These are phyloP conservation scores for Torrubiella hemipterigena DNA, from an alignment of 2,329 filamentous ascomycete species.

Conservation along the genomic window DNA sequence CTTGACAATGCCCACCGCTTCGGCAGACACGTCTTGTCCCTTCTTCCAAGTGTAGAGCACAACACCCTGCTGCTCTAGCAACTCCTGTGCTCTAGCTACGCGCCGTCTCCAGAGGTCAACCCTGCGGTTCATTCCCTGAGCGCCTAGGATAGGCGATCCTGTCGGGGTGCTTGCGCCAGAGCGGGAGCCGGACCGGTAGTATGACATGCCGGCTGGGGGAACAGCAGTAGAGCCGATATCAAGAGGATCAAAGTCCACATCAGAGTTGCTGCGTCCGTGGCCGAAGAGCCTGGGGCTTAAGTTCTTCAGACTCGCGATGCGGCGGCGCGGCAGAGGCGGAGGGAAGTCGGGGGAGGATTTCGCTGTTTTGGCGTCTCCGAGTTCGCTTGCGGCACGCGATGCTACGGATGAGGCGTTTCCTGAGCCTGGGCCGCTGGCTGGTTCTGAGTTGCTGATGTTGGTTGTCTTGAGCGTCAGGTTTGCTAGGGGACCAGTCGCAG, in stretches of 20 bases:
- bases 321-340: constrained; percentile 34
- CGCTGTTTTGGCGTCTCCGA: constrained; percentile 4
- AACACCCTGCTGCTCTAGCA: constrained; percentile 53
- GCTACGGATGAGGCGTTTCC: not conserved
- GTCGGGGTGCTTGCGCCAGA: constrained; percentile 21
- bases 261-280: constrained; percentile 24
- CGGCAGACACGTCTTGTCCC: constrained; percentile 56
- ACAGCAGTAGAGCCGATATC: constrained; percentile 16
- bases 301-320: constrained; percentile 21
- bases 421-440: constrained; percentile 1
- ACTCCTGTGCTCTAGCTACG: constrained; percentile 51
- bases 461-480: constrained; percentile 5
- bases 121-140: constrained; percentile 46
- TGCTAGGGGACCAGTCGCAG: constrained; percentile 11
- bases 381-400: constrained; percentile 7
- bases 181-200: constrained; percentile 15
- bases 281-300: constrained; percentile 18
- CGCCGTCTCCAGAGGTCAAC: constrained; percentile 61
- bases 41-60: constrained; percentile 61
- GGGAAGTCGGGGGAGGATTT: constrained; percentile 15
- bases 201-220: constrained; percentile 10
- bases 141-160: constrained; percentile 20
- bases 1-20: constrained; percentile 53
- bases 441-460: constrained; percentile 6
- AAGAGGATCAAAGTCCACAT: constrained; percentile 28